Conservation (phyloP, 805 yeast genomes). For the Wickerhamomyces mucosus region DNA sequence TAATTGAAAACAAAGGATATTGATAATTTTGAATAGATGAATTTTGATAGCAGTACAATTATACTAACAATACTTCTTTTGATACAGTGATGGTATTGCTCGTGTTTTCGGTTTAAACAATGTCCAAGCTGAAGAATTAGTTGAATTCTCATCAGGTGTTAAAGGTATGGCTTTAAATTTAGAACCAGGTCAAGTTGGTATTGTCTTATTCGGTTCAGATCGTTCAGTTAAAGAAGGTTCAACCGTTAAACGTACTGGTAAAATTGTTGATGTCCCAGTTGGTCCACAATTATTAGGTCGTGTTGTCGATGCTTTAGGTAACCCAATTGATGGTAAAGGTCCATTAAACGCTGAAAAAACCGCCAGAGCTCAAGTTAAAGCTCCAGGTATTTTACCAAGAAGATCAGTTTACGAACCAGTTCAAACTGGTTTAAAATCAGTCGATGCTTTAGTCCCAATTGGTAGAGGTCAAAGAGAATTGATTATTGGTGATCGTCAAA, state of each 20-base stretch:
- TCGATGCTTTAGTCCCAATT: slow-evolving; percentile 97
- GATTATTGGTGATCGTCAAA: slow-evolving; percentile 99
- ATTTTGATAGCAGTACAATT: too few species aligned
- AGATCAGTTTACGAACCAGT: slow-evolving; percentile 97
- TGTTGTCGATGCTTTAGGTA: slow-evolving; percentile 98
- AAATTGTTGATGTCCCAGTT: slow-evolving; percentile 98
- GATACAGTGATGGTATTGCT: slow-evolving; percentile 98
- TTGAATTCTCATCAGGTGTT: slow-evolving; percentile 98
- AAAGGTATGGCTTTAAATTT: slow-evolving; percentile 99
- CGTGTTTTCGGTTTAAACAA: slow-evolving; percentile 99
- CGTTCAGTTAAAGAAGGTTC: slow-evolving; percentile 98
- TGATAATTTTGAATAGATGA: too few species aligned
- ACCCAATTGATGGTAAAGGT: slow-evolving; percentile 99
- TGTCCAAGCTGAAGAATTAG: slow-evolving; percentile 99
- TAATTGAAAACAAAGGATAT: too few species aligned
- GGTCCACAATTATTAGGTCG: slow-evolving; percentile 98
- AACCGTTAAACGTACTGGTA: slow-evolving; percentile 98
- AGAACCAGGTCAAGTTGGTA: slow-evolving; percentile 99
- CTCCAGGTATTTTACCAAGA: slow-evolving; percentile 99
- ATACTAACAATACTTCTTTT: neutral
- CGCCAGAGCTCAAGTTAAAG: slow-evolving; percentile 97
- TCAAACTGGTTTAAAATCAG: slow-evolving; percentile 99
- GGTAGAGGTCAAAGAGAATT: slow-evolving; percentile 99
- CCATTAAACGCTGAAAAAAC: slow-evolving; percentile 81
- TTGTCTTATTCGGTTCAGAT: slow-evolving; percentile 99